A percentile compares a stretch with the other conserved stretches of the same genome.
Evolutionary conservation across 768 basidiomycete genomes (phyloP).

Genomic region (Termitomyces titanicus): DNA sequence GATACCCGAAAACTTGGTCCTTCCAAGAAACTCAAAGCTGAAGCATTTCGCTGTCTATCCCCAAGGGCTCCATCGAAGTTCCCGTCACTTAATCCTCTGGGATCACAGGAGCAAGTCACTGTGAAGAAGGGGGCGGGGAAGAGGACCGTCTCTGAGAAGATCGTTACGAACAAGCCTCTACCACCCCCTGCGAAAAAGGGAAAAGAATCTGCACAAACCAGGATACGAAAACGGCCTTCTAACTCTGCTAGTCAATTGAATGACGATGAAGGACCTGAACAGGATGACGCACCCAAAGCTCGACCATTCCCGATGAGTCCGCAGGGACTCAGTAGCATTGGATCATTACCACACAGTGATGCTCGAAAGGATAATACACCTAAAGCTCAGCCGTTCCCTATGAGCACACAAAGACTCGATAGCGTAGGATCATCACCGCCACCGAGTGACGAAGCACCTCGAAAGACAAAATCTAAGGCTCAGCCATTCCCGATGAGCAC

Average conservation of each 20-base stretch:
- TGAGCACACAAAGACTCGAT: conserved; percentile 43
- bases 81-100: neutral
- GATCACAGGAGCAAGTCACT: neutral
- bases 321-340: conserved; percentile 36
- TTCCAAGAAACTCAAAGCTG: conserved; percentile 10
- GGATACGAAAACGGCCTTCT: neutral
- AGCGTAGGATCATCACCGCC: conserved; percentile 25
- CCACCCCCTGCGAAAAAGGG: neutral
- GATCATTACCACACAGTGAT: conserved; percentile 8
- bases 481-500: conserved; percentile 50
- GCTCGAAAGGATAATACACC: neutral
- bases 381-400: conserved; percentile 39
- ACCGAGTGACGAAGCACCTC: neutral
- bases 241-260: neutral
- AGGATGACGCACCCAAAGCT: neutral
- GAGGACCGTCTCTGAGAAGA: conserved; percentile 7
- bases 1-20: neutral
- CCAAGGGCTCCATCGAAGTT: conserved; percentile 5
- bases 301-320: conserved; percentile 50
- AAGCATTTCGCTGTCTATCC: conserved; percentile 23
- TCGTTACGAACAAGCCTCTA: neutral
- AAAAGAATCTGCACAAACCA: neutral
- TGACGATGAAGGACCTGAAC: too few relatives aligned
- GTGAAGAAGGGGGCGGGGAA: conserved; percentile 2
- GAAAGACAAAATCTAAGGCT: conserved; percentile 3